Evolutionary conservation across 176 grass and related monocot genomes (phyloP), one percentile per base, ranked within the genome.

Genomic region (Rhynchospora tenuis): DNA sequence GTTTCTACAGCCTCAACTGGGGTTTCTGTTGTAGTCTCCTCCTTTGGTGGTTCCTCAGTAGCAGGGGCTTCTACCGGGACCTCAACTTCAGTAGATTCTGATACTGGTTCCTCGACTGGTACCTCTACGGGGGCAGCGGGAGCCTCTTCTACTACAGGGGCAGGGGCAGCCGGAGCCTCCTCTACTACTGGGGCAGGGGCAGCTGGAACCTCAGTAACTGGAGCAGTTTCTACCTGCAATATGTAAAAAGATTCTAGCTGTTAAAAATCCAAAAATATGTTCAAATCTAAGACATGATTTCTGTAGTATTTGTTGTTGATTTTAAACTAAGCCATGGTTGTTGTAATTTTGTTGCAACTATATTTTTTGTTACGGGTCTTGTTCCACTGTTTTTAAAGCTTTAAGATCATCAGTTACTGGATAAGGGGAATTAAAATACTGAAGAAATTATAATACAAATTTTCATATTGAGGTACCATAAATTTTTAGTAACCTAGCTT

Each of bases 221-320:
- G 80, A 7, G 46, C 80, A 11, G 64, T 29, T 59, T 65, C 59
- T 67, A 86, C 84, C 84, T 86, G 45, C 44, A 80, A 38, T 31
- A 58, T 45, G 58, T 0, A 44, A 24, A 73, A 50, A 24, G 44
- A 50, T 4, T 61, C 9, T 38, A 4, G 33, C 33, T 38, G 33
- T 38, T 38, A 4, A 38, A 38, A 38, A 38, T 38, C 33, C 33
- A 38, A 38, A 38, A 2, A 38, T 38, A 38, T 38, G 5, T n/a
- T n/a, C n/a, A 38, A 38, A 38, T 4, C 33, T 38, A 38, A 1
- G 33, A 38, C 33, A 38, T 38, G 33, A 38, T 38, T 38, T 38
- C 5, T 38, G 33, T 38, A 38, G 33, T 4, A 4, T 38, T 38
- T 38, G 33, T 38, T 38, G 33, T 38, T 38, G 33, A 38, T 38